Evolutionary conservation across 345 rosid genomes (phyloP).

Genomic region (Salix udensis): DNA sequence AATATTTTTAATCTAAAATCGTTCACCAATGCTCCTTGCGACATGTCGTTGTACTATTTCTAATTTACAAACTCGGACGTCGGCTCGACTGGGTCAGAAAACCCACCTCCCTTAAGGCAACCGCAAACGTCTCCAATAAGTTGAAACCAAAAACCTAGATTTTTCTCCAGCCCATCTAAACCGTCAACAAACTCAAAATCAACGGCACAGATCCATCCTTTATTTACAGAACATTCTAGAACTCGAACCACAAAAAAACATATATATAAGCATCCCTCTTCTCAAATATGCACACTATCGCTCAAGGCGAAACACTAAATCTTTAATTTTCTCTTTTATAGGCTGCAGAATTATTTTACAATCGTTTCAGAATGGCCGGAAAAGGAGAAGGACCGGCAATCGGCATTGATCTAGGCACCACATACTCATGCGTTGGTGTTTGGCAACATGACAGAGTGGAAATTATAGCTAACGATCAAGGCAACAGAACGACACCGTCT

Average conservation of each 20-base stretch:
- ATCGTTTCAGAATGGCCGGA: conserved; percentile 10
- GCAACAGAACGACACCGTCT: conserved; percentile 34
- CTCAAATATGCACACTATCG: background rate
- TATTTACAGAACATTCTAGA: conserved; percentile 29
- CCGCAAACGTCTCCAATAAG: background rate
- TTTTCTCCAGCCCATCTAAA: background rate
- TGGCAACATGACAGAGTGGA: conserved; percentile 36
- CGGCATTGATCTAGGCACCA: conserved; percentile 32
- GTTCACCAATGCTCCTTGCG: background rate
- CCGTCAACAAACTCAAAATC: conserved; percentile 7
- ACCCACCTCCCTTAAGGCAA: background rate
- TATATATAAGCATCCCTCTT: background rate
- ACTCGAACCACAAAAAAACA: background rate
- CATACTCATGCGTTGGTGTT: conserved; percentile 31
- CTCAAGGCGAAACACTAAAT: too few relatives aligned
- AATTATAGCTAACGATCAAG: conserved; percentile 32
- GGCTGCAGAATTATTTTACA: background rate
- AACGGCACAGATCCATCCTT: conserved; percentile 13
- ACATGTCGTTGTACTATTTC: background rate
- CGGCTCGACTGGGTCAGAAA: background rate
- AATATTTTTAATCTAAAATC: background rate
- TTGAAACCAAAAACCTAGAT: background rate
- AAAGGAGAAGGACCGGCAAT: conserved; percentile 28
- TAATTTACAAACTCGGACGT: background rate
- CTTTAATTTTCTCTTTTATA: too few relatives aligned